phyloP scores from a whole-genome alignment of 2,329 filamentous ascomycete species.

The Penicillium sp. region DNA sequence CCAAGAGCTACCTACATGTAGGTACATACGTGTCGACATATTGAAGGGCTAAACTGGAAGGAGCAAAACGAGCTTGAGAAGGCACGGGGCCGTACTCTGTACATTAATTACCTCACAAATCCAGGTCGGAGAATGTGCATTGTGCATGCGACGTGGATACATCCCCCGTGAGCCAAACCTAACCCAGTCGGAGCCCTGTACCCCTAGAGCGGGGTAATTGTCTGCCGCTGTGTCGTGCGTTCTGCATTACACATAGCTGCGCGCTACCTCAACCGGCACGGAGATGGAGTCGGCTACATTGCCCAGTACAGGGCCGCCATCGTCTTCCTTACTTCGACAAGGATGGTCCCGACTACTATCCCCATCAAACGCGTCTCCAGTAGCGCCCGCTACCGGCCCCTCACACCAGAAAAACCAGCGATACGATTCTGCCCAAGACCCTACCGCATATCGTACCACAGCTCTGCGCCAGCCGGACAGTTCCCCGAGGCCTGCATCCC shows the following conservation, averaged over 20 bases:
- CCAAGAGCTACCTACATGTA: no score
- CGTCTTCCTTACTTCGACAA: conserved; percentile 25
- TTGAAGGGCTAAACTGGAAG: no score
- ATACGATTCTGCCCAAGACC: conserved; percentile 16
- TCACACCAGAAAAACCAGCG: conserved; percentile 20
- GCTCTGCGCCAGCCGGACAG: conserved; percentile 29
- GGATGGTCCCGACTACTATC: conserved; percentile 26
- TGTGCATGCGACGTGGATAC: conserved; percentile 18
- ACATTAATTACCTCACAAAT: neutral
- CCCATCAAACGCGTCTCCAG: conserved; percentile 20
- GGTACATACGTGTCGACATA: no score
- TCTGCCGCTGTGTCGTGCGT: conserved; percentile 12
- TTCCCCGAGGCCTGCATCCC: conserved; percentile 20
- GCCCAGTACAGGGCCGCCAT: conserved; percentile 23
- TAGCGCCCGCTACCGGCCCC: conserved; percentile 14
- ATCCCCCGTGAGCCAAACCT: conserved; percentile 11
- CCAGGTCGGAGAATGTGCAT: conserved; percentile 10
- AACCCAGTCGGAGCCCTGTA: conserved; percentile 12
- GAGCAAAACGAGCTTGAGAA: no score
- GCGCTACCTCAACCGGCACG: neutral
- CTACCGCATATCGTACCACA: conserved; percentile 24
- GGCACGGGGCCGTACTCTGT: no score
- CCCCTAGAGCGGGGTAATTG: conserved; percentile 15
- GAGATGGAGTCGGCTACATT: conserved; percentile 31
- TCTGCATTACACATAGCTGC: conserved; percentile 11